phyloP scores from a whole-genome alignment of 202 grass and related monocot species.

The Cymbopogon flexuosus region DNA sequence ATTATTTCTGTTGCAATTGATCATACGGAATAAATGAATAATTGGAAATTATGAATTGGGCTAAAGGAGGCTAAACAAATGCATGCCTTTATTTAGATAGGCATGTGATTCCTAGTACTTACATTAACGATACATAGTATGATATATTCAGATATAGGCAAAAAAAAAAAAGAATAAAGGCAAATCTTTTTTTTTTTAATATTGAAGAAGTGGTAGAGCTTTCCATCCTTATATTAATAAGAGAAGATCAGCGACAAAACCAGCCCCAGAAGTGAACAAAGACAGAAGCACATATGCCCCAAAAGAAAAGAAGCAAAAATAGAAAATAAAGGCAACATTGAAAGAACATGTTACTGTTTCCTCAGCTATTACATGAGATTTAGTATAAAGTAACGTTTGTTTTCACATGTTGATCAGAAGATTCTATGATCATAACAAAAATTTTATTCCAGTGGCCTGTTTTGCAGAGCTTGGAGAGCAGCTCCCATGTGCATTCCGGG shows the following conservation, averaged over 20 bases:
- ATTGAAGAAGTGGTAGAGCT: not conserved
- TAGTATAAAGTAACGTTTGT: not conserved
- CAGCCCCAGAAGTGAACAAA: not conserved
- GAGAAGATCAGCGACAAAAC: not conserved
- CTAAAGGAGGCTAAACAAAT: not conserved
- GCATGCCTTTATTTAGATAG: not conserved
- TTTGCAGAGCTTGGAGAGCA: not conserved
- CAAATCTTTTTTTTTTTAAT: not conserved
- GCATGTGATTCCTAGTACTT: not conserved
- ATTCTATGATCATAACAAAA: not conserved
- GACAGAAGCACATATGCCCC: not conserved
- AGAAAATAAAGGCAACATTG: not conserved
- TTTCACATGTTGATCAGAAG: not conserved
- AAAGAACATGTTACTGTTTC: not conserved
- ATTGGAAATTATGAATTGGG: not conserved
- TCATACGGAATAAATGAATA: constrained; percentile 13
- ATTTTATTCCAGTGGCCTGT: not conserved
- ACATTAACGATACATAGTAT: not conserved
- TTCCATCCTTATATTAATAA: not conserved
- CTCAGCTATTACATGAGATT: constrained; percentile 12
- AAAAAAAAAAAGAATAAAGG: not conserved
- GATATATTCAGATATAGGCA: not conserved
- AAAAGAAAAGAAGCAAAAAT: not conserved
- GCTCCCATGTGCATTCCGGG: not conserved
- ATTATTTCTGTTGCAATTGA: not conserved